Evolutionary conservation across 1,139 yeast species (phyloP).

Genomic region (Debaryomycetaceae sp.): DNA sequence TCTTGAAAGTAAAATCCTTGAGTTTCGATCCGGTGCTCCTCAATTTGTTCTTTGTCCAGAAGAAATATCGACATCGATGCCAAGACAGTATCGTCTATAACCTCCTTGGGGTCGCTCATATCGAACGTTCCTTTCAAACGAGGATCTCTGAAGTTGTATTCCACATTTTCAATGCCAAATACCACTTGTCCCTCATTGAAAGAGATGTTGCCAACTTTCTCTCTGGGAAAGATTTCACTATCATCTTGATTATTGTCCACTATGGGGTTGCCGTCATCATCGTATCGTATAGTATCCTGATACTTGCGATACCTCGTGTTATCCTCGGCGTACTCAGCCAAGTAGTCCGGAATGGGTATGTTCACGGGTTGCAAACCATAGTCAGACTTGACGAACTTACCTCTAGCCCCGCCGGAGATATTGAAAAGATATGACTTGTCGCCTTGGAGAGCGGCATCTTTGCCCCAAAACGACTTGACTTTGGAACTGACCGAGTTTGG

Average conservation of each 20-base stretch:
- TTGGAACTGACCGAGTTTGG: conserved; percentile 53
- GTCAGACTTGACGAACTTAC: conserved; percentile 32
- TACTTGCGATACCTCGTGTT: conserved; percentile 17
- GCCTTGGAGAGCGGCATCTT: conserved; percentile 14
- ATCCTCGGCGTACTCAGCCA: conserved; percentile 29
- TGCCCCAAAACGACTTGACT: conserved; percentile 50
- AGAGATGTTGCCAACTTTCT: conserved; percentile 28
- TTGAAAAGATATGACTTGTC: conserved; percentile 41
- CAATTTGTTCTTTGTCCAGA: conserved; percentile 39
- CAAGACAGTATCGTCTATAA: conserved; percentile 28
- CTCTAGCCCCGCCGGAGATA: conserved; percentile 46
- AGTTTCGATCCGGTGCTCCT: conserved; percentile 43
- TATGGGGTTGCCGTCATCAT: conserved; percentile 16
- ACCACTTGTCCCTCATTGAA: conserved; percentile 23
- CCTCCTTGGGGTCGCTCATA: conserved; percentile 11
- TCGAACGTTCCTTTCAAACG: conserved; percentile 12
- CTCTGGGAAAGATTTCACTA: conserved; percentile 6
- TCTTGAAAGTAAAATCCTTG: conserved; percentile 69
- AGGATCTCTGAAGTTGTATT: conserved; percentile 21
- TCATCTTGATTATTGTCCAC: conserved; percentile 6
- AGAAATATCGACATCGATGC: conserved; percentile 24
- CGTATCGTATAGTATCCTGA: conserved; percentile 21
- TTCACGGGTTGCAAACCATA: conserved; percentile 14
- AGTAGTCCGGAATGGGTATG: conserved; percentile 40
- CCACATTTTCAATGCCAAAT: conserved; percentile 19